Percentiles rank a stretch among this genome's conserved stretches.
These are phyloP conservation scores for Suillus variegatus DNA, from an alignment of 768 basidiomycete species.

Conservation along the genomic window DNA sequence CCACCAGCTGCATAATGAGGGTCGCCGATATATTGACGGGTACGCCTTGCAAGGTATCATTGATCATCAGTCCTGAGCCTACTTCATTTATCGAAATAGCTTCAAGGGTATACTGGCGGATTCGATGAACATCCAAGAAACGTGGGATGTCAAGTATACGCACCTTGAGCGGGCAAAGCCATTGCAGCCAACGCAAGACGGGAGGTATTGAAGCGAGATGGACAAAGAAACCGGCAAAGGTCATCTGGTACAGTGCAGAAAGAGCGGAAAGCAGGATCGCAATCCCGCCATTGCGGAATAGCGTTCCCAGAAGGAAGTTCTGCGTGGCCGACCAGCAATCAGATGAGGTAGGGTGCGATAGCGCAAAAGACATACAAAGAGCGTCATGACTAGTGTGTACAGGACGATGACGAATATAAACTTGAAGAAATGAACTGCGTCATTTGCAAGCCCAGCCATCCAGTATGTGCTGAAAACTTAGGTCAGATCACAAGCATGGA, in stretches of 20 bases:
- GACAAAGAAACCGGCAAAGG: conserved; percentile 91
- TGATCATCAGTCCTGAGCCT: conserved; percentile 81
- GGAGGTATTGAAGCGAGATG: conserved; percentile 84
- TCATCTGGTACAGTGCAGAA: conserved; percentile 79
- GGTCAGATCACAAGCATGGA: conserved; percentile 9
- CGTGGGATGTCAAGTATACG: not conserved
- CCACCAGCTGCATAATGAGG: conserved; percentile 83
- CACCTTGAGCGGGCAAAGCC: conserved; percentile 79
- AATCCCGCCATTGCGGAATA: conserved; percentile 85
- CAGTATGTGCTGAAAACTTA: conserved; percentile 68
- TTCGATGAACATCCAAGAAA: not conserved
- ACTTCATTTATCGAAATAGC: conserved; percentile 94
- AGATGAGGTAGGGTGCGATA: not conserved
- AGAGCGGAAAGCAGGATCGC: conserved; percentile 87
- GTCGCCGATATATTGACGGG: conserved; percentile 78
- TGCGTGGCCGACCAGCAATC: conserved; percentile 25
- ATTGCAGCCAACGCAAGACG: conserved; percentile 92
- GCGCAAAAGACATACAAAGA: conserved; percentile 61
- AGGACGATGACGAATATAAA: conserved; percentile 88
- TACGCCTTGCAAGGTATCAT: conserved; percentile 78
- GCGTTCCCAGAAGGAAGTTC: conserved; percentile 89
- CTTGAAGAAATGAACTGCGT: conserved; percentile 89
- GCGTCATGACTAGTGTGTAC: conserved; percentile 82
- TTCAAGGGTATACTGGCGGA: conserved; percentile 60
- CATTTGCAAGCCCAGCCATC: conserved; percentile 88